Conservation (phyloP, 1,139 yeast genomes). For the Taphrina sp. region DNA sequence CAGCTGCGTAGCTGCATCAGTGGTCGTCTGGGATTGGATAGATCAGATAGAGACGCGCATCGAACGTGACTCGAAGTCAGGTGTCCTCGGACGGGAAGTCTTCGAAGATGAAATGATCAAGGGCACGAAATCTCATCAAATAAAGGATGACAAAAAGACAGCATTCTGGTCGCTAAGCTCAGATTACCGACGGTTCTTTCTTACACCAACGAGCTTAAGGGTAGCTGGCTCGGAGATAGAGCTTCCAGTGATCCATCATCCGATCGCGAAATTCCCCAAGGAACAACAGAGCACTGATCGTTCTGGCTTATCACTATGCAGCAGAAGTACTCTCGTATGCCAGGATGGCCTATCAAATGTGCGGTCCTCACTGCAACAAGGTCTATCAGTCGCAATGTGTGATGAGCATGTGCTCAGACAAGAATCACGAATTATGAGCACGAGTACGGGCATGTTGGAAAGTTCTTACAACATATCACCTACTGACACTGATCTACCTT, state of each 20-base stretch:
- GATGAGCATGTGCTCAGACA: neutral
- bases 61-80: constrained; percentile 68
- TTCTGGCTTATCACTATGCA: no score
- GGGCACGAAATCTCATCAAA: constrained; percentile 40
- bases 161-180: neutral
- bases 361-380: neutral
- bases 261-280: neutral
- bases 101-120: constrained; percentile 60
- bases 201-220: neutral
- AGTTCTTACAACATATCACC: neutral
- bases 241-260: constrained; percentile 8
- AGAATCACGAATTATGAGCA: neutral
- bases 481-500: neutral
- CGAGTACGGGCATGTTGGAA: neutral
- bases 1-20: constrained; percentile 45
- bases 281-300: no score
- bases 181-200: neutral
- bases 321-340: no score
- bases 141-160: neutral
- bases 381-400: neutral
- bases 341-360: neutral
- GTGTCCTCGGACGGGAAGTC: constrained; percentile 74
- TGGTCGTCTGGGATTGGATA: constrained; percentile 87
- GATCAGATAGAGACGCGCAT: constrained; percentile 63
- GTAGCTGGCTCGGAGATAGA: neutral